Evolutionary conservation across 805 yeast species (phyloP).

Genomic region (Kurtzmaniella cleridarum): DNA sequence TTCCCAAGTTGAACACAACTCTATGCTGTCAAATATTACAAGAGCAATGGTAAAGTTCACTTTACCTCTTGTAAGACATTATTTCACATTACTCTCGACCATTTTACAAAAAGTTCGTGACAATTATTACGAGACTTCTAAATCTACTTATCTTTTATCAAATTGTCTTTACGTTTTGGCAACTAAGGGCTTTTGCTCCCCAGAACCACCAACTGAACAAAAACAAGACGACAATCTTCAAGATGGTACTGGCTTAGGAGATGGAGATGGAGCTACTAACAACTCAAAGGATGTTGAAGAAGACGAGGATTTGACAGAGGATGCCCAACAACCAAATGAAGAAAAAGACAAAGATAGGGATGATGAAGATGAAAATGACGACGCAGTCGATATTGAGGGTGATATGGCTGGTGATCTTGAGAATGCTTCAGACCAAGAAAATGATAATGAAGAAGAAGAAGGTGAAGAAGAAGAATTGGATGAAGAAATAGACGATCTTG

Average conservation of each 20-base stretch:
- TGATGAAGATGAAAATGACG: slow-evolving; percentile 67
- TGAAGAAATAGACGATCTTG: slow-evolving; percentile 84
- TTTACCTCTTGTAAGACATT: slow-evolving; percentile 59
- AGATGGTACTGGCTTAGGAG: slow-evolving; percentile 90
- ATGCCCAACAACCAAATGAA: slow-evolving; percentile 67
- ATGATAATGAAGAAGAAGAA: slow-evolving; percentile 48
- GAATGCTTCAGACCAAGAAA: slow-evolving; percentile 66
- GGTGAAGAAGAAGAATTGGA: slow-evolving; percentile 62
- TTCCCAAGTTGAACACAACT: slow-evolving; percentile 30
- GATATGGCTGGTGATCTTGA: slow-evolving; percentile 95
- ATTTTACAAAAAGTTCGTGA: slow-evolving; percentile 40
- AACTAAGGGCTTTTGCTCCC: slow-evolving; percentile 86
- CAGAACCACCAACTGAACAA: slow-evolving; percentile 68
- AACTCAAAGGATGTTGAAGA: slow-evolving; percentile 83
- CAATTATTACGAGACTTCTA: slow-evolving; percentile 51
- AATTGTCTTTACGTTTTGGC: slow-evolving; percentile 56
- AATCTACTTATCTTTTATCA: slow-evolving; percentile 57
- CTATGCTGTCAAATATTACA: slow-evolving; percentile 29
- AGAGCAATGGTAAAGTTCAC: slow-evolving; percentile 51
- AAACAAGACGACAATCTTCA: slow-evolving; percentile 57
- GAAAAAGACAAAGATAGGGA: slow-evolving; percentile 59
- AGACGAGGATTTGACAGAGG: slow-evolving; percentile 82
- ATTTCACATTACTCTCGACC: slow-evolving; percentile 41
- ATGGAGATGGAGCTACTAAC: slow-evolving; percentile 82
- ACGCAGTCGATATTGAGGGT: slow-evolving; percentile 92